Conservation (phyloP, 495 filamentous ascomycete genomes). For the Trypethelium eluteriae region DNA sequence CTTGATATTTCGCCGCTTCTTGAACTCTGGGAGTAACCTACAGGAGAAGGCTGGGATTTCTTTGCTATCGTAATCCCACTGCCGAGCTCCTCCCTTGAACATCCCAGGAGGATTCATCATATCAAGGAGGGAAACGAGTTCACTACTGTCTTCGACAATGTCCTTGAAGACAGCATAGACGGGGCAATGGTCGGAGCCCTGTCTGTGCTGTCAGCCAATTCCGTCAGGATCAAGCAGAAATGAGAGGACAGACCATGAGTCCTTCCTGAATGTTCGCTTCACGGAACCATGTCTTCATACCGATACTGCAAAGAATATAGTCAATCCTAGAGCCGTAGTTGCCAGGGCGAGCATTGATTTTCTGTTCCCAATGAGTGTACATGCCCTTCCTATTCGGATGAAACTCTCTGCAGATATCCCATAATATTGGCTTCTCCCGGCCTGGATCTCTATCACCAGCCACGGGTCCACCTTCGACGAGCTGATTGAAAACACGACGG, state of each 20-base stretch:
- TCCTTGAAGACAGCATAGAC: constrained; percentile 76
- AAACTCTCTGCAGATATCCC: constrained; percentile 80
- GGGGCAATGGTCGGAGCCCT: constrained; percentile 94
- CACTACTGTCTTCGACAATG: constrained; percentile 44
- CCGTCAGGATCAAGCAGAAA: not conserved
- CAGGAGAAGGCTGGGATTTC: constrained; percentile 68
- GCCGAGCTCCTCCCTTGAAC: constrained; percentile 62
- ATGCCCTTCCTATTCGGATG: constrained; percentile 74
- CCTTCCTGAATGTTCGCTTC: constrained; percentile 95
- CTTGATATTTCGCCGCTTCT: constrained; percentile 73
- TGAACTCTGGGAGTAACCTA: constrained; percentile 79
- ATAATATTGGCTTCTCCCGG: constrained; percentile 65
- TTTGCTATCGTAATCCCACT: constrained; percentile 57
- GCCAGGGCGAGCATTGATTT: constrained; percentile 77
- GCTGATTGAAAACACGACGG: constrained; percentile 77
- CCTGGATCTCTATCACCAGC: constrained; percentile 61
- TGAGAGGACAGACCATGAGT: constrained; percentile 51
- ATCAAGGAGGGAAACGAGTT: constrained; percentile 54
- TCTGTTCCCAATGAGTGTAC: constrained; percentile 93
- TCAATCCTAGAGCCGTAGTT: constrained; percentile 91
- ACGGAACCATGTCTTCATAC: constrained; percentile 75
- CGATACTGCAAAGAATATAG: constrained; percentile 75
- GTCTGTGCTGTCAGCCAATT: not conserved
- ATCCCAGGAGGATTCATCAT: constrained; percentile 72
- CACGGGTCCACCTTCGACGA: constrained; percentile 66